Evolutionary conservation across 2,329 filamentous ascomycete genomes (phyloP).

Genomic region (Bertia moriformis): DNA sequence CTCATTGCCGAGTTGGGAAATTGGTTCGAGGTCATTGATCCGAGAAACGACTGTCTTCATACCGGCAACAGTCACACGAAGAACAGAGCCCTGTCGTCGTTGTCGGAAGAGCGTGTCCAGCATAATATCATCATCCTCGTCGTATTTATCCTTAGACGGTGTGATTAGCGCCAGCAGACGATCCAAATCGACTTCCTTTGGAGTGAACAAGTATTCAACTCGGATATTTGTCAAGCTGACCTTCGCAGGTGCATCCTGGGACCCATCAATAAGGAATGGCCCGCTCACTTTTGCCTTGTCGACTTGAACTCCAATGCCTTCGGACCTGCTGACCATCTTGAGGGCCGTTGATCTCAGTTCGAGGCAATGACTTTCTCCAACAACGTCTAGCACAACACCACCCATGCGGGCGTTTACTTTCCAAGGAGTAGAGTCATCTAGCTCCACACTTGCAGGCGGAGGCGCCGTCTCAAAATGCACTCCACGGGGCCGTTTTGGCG

Average conservation of each 20-base stretch:
- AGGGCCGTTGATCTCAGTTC: constrained; percentile 65
- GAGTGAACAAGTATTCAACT: constrained; percentile 57
- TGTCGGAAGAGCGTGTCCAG: constrained; percentile 81
- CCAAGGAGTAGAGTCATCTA: constrained; percentile 12
- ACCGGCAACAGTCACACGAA: constrained; percentile 54
- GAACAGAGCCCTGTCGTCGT: constrained; percentile 68
- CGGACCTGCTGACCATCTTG: constrained; percentile 63
- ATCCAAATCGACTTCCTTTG: constrained; percentile 69
- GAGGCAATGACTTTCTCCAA: constrained; percentile 64
- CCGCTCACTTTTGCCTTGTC: constrained; percentile 63
- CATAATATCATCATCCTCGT: constrained; percentile 83
- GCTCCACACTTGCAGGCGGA: constrained; percentile 9
- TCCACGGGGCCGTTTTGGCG: constrained; percentile 12
- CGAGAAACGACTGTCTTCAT: constrained; percentile 48
- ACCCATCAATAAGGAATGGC: constrained; percentile 41
- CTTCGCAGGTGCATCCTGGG: constrained; percentile 42
- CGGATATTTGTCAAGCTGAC: constrained; percentile 52
- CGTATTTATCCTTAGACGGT: constrained; percentile 78
- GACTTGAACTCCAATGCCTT: constrained; percentile 58
- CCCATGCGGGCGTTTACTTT: constrained; percentile 69
- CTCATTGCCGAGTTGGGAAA: constrained; percentile 65
- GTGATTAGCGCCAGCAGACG: constrained; percentile 73
- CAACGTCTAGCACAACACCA: constrained; percentile 61
- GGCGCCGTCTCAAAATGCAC: constrained; percentile 34
- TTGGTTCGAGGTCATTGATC: constrained; percentile 47